Conservation (phyloP, 2,329 filamentous ascomycete species). For the Chaetomiaceae sp. region DNA sequence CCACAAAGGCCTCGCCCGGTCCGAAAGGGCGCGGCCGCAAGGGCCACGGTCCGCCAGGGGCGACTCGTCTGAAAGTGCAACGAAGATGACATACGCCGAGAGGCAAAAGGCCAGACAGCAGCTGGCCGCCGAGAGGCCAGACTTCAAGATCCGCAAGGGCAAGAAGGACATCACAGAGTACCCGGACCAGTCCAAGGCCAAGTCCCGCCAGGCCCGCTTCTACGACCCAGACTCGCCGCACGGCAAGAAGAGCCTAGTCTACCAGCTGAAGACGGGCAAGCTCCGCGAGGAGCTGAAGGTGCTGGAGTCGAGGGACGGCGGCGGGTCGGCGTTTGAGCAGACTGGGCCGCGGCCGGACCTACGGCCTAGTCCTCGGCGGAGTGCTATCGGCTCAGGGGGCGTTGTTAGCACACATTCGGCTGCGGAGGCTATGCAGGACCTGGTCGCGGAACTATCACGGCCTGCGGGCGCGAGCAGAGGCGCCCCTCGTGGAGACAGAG, state of each 20-base stretch:
- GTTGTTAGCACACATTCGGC: not conserved
- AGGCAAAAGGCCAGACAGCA: conserved; percentile 26
- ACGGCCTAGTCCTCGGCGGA: not conserved
- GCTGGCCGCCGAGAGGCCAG: conserved; percentile 22
- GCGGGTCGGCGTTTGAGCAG: conserved; percentile 2
- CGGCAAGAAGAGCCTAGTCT: conserved; percentile 54
- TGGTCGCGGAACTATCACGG: conserved; percentile 5
- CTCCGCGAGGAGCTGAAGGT: conserved; percentile 33
- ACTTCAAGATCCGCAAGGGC: conserved; percentile 41
- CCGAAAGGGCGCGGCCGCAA: conserved; percentile 33
- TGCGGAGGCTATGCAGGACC: not conserved
- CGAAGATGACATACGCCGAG: conserved; percentile 30
- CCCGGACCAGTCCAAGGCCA: conserved; percentile 35
- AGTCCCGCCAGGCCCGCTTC: conserved; percentile 50
- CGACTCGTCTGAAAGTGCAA: conserved; percentile 3
- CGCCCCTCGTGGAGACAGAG: not conserved
- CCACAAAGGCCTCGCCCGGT: conserved; percentile 56
- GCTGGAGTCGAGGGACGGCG: not conserved
- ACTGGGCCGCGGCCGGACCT: conserved; percentile 6
- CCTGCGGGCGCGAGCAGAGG: not conserved
- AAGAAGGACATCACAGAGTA: conserved; percentile 50
- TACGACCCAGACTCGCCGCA: conserved; percentile 45
- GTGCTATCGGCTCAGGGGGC: not conserved
- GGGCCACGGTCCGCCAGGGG: conserved; percentile 24
- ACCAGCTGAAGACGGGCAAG: conserved; percentile 46